These are phyloP conservation scores for Macadamia integrifolia DNA, from an alignment of 164 flowering plant species.

Conservation along the genomic window DNA sequence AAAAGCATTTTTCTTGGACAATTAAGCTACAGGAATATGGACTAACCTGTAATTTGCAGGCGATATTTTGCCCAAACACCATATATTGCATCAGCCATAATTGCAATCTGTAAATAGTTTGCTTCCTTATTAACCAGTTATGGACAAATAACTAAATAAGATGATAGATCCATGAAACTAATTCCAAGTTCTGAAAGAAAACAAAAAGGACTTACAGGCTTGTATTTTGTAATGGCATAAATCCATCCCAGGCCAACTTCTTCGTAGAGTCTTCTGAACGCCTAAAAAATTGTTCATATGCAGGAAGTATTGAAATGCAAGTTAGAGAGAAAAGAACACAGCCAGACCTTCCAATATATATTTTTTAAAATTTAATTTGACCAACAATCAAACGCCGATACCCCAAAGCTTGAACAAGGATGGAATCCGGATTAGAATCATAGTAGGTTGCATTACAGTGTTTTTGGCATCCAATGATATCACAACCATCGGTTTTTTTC, in stretches of 20 bases:
- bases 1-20: neutral
- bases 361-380: neutral
- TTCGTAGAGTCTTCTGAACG: conserved; percentile 83
- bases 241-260: conserved; percentile 97
- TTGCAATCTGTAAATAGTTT: conserved; percentile 15
- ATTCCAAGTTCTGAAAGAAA: neutral
- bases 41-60: conserved; percentile 23
- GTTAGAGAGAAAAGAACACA: neutral
- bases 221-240: conserved; percentile 81
- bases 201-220: conserved; percentile 54
- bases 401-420: too few relatives aligned
- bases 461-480: too few relatives aligned
- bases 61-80: conserved; percentile 32
- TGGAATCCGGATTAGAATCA: neutral
- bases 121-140: neutral
- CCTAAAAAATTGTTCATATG: conserved; percentile 36
- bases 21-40: neutral
- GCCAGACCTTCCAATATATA: too few relatives aligned
- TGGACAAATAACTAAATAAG: neutral
- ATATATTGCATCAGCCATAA: conserved; percentile 22
- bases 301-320: conserved; percentile 2
- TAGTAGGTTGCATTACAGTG: too few relatives aligned
- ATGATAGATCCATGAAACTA: neutral
- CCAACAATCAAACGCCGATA: neutral
- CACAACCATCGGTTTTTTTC: too few relatives aligned